phyloP scores from a whole-genome alignment of 192 early-diverging fungal genomes.

The Coemansia sp. region DNA sequence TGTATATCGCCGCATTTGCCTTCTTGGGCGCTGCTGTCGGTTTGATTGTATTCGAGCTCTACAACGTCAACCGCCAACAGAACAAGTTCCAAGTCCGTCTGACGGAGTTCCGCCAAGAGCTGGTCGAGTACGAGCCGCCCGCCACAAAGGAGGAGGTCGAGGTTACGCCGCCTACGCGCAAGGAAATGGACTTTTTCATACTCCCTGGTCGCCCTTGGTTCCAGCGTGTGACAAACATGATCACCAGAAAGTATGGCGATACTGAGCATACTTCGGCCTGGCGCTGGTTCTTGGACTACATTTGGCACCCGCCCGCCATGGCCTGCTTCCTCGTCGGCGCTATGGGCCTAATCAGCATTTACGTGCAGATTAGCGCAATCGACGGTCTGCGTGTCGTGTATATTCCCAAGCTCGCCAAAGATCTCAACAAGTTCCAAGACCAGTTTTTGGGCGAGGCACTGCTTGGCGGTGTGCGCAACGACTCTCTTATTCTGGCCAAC shows the following conservation, averaged over 20 bases:
- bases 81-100: slow-evolving; percentile 22
- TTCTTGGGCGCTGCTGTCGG: slow-evolving; percentile 24
- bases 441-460: slow-evolving; percentile 23
- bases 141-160: slow-evolving; percentile 14
- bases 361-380: slow-evolving; percentile 37
- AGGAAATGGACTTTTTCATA: slow-evolving; percentile 46
- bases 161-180: slow-evolving; percentile 26
- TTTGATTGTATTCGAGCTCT: slow-evolving; percentile 12
- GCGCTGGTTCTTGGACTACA: slow-evolving; percentile 56
- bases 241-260: slow-evolving; percentile 25
- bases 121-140: slow-evolving; percentile 26
- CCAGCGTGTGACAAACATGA: slow-evolving; percentile 15
- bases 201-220: slow-evolving; percentile 38
- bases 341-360: slow-evolving; percentile 30
- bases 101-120: slow-evolving; percentile 21
- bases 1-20: slow-evolving; percentile 24
- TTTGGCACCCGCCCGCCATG: slow-evolving; percentile 45
- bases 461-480: slow-evolving; percentile 28
- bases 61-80: slow-evolving; percentile 8
- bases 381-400: slow-evolving; percentile 36
- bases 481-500: slow-evolving; percentile 34
- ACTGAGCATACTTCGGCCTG: slow-evolving; percentile 29
- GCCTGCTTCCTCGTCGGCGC: slow-evolving; percentile 50
- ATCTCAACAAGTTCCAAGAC: slow-evolving; percentile 35
- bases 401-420: slow-evolving; percentile 28